Percentiles rank a stretch among this genome's conserved stretches.
phyloP scores from a whole-genome alignment of 768 basidiomycete genomes.

The Mrakia blollopis region DNA sequence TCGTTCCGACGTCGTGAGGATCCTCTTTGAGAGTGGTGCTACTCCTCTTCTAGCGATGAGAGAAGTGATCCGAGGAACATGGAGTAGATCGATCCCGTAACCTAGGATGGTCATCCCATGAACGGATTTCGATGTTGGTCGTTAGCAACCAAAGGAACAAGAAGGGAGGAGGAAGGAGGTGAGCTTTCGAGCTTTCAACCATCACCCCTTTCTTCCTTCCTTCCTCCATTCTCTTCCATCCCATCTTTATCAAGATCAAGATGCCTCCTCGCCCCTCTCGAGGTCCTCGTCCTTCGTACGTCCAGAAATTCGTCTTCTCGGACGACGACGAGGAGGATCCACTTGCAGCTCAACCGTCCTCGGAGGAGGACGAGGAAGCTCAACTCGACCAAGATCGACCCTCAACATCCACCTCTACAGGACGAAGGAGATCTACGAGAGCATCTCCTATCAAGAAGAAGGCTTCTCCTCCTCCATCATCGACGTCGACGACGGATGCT shows the following conservation, averaged over 20 bases:
- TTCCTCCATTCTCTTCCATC: not conserved
- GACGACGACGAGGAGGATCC: not conserved
- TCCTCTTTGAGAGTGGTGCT: slow-evolving; percentile 4
- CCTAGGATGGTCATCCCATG: slow-evolving; percentile 22
- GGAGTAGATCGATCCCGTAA: slow-evolving; percentile 27
- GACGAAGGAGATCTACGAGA: not conserved
- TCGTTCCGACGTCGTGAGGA: slow-evolving; percentile 12
- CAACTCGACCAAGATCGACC: not conserved
- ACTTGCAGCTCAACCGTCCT: not conserved
- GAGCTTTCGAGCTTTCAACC: not conserved
- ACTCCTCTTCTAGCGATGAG: slow-evolving; percentile 24
- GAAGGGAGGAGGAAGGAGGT: not conserved
- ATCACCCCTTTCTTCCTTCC: not conserved
- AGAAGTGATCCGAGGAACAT: slow-evolving; percentile 12
- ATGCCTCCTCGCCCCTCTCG: not conserved
- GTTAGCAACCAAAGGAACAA: not conserved
- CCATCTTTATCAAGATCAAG: not conserved
- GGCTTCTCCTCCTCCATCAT: not conserved
- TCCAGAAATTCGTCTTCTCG: slow-evolving; percentile 1
- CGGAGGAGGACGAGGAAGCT: not conserved
- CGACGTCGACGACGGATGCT: not conserved
- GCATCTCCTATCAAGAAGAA: not conserved
- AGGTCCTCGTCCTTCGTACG: not conserved
- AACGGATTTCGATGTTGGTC: not conserved
- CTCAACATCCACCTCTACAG: not conserved